Base-by-base conservation (phyloP, 129 eudicot genomes). In the Pittosporum tobira region DNA sequence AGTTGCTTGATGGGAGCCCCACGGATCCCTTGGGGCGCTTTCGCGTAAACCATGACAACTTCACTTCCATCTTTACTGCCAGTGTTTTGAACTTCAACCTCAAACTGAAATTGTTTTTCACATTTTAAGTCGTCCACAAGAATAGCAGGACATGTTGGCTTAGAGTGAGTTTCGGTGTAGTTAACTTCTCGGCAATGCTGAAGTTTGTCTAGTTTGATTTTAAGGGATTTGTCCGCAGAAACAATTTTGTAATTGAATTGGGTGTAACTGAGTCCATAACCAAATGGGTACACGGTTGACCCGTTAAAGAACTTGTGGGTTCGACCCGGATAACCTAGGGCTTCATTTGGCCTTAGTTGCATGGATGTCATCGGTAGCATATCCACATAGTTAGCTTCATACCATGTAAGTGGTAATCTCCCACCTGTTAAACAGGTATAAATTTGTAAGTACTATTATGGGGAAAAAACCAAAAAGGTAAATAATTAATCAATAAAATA, bases 231-330 rank as follows among this genome's bases (percentile, higher is more conserved):
- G 6, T 49, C 11, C 0, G 65, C 20, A 20, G 28, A 10, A 3
- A 23, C 6, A 8, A 70, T 3, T 0, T 26, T 65, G 73, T 59
- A 55, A 1, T 48, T 53, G 25, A 77, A 77, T 0, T 49, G 55
- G 2, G 84, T 78, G 76, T 78, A 78, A n/a, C 73, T 69, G 6
- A 78, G 53, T 2, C 84, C 79, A 14, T 73, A 46, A 0, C 84
- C 84, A 43, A 78, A 78, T 11, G 79, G 76, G 37, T 67, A 78
- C 0, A 73, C 71, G 0, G 59, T 62, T 0, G 84, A 46, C 15
- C 84, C 84, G 2, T 66, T 65, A 73, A 18, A 78, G 38, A 73
- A 73, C 20, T 51, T 52, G 63, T 78, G 73, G 2, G 84, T 78
- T 37, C 79, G 40, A 1, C 84, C 79, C 1, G 79, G 79, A 51